Evolutionary conservation across 352 stramenopile genomes (phyloP).

Genomic region (Phytopythium chamaehyphon): DNA sequence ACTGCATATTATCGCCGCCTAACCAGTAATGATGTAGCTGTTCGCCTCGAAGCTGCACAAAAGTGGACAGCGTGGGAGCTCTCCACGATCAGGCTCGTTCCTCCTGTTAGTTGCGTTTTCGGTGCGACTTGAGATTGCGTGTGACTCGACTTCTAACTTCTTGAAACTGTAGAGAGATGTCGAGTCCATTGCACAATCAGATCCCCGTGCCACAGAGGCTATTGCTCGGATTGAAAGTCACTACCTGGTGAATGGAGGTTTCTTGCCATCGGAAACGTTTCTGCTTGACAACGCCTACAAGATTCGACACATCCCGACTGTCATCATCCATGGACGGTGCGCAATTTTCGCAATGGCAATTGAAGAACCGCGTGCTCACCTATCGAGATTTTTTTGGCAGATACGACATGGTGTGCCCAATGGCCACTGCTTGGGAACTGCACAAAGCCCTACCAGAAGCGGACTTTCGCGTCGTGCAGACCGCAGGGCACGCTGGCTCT

Average conservation of each 20-base stretch:
- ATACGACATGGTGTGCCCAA: slow-evolving; percentile 78
- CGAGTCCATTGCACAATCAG: slow-evolving; percentile 64
- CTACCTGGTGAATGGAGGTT: slow-evolving; percentile 90
- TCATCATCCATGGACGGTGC: slow-evolving; percentile 90
- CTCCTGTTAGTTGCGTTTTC: slow-evolving; percentile 11
- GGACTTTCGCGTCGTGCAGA: slow-evolving; percentile 48
- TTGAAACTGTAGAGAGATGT: slow-evolving; percentile 34
- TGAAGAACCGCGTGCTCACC: slow-evolving; percentile 22
- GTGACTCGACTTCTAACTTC: neutral
- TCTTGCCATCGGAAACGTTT: slow-evolving; percentile 85
- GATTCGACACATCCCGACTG: slow-evolving; percentile 90
- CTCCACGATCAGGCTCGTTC: slow-evolving; percentile 78
- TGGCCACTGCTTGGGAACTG: slow-evolving; percentile 66
- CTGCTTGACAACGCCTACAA: slow-evolving; percentile 87
- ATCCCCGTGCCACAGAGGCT: slow-evolving; percentile 79
- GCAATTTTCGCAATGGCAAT: slow-evolving; percentile 18
- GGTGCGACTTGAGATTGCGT: too few species aligned
- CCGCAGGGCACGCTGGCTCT: slow-evolving; percentile 42
- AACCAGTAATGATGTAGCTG: slow-evolving; percentile 75
- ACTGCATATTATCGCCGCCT: slow-evolving; percentile 85
- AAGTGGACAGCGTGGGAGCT: slow-evolving; percentile 93
- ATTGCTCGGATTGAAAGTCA: slow-evolving; percentile 94
- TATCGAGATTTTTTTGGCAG: slow-evolving; percentile 40
- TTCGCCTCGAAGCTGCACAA: slow-evolving; percentile 71
- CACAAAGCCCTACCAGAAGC: slow-evolving; percentile 51